These are phyloP conservation scores for Flaveria linearis DNA, from an alignment of 129 eudicot genomes.

Conservation along the genomic window DNA sequence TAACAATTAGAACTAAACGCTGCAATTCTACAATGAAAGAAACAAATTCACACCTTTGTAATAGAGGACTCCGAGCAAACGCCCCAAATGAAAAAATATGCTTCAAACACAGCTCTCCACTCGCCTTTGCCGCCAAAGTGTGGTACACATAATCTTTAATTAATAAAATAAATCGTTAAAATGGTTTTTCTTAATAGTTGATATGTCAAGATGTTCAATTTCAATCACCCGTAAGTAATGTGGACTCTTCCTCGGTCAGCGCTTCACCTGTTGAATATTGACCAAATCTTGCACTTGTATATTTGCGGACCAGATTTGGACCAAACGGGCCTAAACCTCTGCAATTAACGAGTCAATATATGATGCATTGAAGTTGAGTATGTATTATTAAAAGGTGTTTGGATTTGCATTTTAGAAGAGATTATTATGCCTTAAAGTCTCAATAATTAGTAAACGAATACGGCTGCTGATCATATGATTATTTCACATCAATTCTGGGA, in stretches of 20 bases:
- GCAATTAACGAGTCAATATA: conserved; percentile 29
- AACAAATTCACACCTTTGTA: conserved; percentile 48
- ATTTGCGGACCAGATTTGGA: conserved; percentile 73
- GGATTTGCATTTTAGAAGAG: neutral
- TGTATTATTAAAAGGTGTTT: neutral
- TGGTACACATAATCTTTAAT: conserved; percentile 83
- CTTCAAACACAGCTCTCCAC: conserved; percentile 93
- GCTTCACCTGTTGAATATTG: conserved; percentile 54
- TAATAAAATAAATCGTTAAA: neutral
- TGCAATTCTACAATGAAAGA: conserved; percentile 1
- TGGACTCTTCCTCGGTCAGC: conserved; percentile 66
- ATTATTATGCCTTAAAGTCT: neutral
- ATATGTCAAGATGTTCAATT: conserved; percentile 18
- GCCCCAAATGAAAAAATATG: conserved; percentile 95
- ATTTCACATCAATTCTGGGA: neutral
- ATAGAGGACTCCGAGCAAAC: conserved; percentile 77
- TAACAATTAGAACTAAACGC: conserved; percentile 3
- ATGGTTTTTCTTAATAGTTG: neutral
- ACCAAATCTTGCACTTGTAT: conserved; percentile 84
- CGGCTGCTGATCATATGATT: neutral
- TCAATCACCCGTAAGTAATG: conserved; percentile 69
- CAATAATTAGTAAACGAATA: neutral
- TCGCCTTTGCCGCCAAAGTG: conserved; percentile 89
- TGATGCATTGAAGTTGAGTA: neutral
- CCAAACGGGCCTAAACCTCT: conserved; percentile 98